Evolutionary conservation across 148 eudicot species (phyloP).

Genomic region (Euryodendron excelsum): DNA sequence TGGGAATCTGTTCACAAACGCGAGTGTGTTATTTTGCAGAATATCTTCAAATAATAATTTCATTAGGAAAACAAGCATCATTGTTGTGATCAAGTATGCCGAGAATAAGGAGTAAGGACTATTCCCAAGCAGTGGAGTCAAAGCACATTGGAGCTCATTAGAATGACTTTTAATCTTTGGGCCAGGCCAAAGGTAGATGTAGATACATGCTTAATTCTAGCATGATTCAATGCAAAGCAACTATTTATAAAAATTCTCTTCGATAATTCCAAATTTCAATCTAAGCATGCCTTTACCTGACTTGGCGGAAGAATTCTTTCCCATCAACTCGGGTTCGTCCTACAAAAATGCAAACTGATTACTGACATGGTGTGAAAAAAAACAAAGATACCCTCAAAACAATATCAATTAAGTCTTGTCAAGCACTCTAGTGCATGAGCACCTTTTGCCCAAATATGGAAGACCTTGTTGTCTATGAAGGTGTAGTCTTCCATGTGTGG

Average conservation of each 20-base stretch:
- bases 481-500: not conserved
- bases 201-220: not conserved
- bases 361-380: not conserved
- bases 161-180: no score
- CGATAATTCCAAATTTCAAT: not conserved
- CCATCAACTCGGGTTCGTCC: conserved; percentile 94
- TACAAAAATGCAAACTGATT: conserved; percentile 23
- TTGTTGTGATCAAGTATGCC: no score
- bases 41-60: not conserved
- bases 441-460: not conserved
- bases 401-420: not conserved
- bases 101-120: no score
- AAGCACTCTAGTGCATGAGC: not conserved
- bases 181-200: not conserved
- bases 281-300: conserved; percentile 50
- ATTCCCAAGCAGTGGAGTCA: not conserved
- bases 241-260: not conserved
- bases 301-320: conserved; percentile 97
- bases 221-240: not conserved
- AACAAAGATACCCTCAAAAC: not conserved
- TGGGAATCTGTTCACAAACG: not conserved
- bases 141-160: not conserved
- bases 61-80: not conserved
- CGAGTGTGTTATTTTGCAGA: not conserved
- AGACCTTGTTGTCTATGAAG: not conserved